phyloP scores from a whole-genome alignment of 257 asterid species.

The Gentiana macrophylla region DNA sequence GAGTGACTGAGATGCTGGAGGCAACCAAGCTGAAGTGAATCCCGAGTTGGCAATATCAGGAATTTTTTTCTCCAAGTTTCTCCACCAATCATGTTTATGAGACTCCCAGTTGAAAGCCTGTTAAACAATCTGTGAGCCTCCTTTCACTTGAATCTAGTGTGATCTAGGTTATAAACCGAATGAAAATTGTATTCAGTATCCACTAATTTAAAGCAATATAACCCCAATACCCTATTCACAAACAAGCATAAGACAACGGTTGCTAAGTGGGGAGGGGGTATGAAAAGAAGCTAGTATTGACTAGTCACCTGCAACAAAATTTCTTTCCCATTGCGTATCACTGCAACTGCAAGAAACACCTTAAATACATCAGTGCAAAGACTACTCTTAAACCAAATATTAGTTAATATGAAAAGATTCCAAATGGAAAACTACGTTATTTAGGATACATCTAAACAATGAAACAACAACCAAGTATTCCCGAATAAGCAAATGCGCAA shows the following conservation, averaged over 20 bases:
- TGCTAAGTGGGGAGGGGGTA: too few relatives aligned
- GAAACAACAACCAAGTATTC: background rate
- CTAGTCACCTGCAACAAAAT: constrained; percentile 67
- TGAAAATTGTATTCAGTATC: too few relatives aligned
- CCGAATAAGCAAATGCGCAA: too few relatives aligned
- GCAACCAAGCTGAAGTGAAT: constrained; percentile 93
- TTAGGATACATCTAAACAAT: background rate
- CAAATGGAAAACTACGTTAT: background rate
- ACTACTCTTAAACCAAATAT: background rate
- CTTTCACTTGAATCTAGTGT: background rate
- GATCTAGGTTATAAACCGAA: too few relatives aligned
- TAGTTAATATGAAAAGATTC: background rate
- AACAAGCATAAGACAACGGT: too few relatives aligned
- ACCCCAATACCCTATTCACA: too few relatives aligned
- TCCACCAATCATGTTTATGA: constrained; percentile 92
- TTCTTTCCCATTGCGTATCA: constrained; percentile 66
- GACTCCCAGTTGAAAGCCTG: constrained; percentile 99
- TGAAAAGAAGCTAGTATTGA: background rate
- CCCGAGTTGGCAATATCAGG: constrained; percentile 89
- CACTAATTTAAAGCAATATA: too few relatives aligned
- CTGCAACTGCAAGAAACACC: constrained; percentile 42
- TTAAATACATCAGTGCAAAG: constrained; percentile 4
- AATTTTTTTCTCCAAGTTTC: constrained; percentile 58
- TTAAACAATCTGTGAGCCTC: constrained; percentile 18
- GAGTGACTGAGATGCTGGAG: constrained; percentile 70